These are phyloP conservation scores for Xylariaceae sp. DNA, from an alignment of 2,329 filamentous ascomycete genomes.

Conservation along the genomic window DNA sequence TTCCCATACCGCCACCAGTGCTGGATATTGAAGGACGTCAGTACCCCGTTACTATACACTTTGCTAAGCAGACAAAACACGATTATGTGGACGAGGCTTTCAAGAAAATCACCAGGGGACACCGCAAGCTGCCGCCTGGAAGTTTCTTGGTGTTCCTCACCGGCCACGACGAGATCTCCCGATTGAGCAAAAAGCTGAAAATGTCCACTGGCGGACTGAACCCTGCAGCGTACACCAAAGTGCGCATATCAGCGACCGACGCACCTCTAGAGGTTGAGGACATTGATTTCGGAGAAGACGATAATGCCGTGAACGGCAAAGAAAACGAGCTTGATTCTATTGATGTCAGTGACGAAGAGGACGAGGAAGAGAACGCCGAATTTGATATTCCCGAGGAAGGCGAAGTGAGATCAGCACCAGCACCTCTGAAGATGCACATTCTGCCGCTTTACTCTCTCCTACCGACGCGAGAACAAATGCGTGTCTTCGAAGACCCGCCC, in stretches of 20 bases:
- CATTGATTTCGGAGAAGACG: slow-evolving; percentile 66
- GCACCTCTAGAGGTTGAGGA: slow-evolving; percentile 79
- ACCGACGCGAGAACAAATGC: slow-evolving; percentile 82
- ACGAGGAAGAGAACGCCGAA: slow-evolving; percentile 58
- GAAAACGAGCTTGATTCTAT: slow-evolving; percentile 40
- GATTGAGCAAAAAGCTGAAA: slow-evolving; percentile 73
- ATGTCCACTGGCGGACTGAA: slow-evolving; percentile 54
- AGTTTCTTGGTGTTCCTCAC: slow-evolving; percentile 93
- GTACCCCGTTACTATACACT: slow-evolving; percentile 83
- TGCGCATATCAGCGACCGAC: slow-evolving; percentile 69
- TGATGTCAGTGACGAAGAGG: slow-evolving; percentile 44
- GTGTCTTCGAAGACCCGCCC: slow-evolving; percentile 79
- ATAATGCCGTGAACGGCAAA: slow-evolving; percentile 62
- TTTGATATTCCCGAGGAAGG: slow-evolving; percentile 61
- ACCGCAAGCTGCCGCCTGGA: slow-evolving; percentile 81
- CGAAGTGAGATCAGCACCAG: slow-evolving; percentile 42
- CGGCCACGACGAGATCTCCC: slow-evolving; percentile 82
- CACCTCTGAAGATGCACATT: slow-evolving; percentile 68
- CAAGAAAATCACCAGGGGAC: slow-evolving; percentile 77
- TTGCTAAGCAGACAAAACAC: slow-evolving; percentile 69
- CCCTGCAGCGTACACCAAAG: slow-evolving; percentile 53
- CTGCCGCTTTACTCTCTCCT: slow-evolving; percentile 91
- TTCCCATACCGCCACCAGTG: slow-evolving; percentile 70
- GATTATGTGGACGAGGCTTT: slow-evolving; percentile 92
- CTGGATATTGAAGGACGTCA: slow-evolving; percentile 88